These are phyloP conservation scores for Cordyceps farinosa DNA, from an alignment of 2,329 filamentous ascomycete species.

Conservation along the genomic window DNA sequence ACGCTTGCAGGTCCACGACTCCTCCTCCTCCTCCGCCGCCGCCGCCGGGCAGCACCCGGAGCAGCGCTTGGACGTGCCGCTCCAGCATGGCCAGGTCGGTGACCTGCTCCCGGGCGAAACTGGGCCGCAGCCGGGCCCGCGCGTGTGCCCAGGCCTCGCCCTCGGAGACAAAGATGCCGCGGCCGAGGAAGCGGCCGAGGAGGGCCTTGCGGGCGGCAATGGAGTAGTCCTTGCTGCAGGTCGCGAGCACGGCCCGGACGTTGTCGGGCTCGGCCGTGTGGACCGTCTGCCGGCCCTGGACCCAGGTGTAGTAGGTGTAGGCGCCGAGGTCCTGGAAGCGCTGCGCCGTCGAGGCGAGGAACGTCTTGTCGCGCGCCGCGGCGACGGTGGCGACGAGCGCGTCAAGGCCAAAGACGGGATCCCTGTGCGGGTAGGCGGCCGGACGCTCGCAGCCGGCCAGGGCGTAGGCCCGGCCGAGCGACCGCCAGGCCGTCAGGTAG, in stretches of 20 bases:
- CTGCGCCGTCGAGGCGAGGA: neutral
- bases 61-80: slow-evolving; percentile 28
- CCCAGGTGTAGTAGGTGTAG: slow-evolving; percentile 11
- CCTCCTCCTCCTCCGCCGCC: neutral
- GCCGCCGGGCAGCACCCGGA: slow-evolving; percentile 25
- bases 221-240: slow-evolving; percentile 20
- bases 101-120: slow-evolving; percentile 26
- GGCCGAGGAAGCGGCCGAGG: slow-evolving; percentile 31
- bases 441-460: neutral
- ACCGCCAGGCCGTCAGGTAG: neutral
- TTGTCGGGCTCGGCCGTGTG: slow-evolving; percentile 21
- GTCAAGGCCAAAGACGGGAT: slow-evolving; percentile 11
- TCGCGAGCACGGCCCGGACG: slow-evolving; percentile 21
- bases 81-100: slow-evolving; percentile 25
- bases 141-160: slow-evolving; percentile 33
- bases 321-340: neutral
- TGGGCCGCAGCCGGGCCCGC: slow-evolving; percentile 29
- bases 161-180: slow-evolving; percentile 41
- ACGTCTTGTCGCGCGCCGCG: neutral
- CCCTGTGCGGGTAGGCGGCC: neutral
- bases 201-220: slow-evolving; percentile 6
- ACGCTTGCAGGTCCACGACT: slow-evolving; percentile 41
- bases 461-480: neutral
- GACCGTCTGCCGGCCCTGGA: slow-evolving; percentile 12
- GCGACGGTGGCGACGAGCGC: neutral